Base-by-base conservation (phyloP, 352 stramenopile genomes). In the Pythium phragmitis region DNA sequence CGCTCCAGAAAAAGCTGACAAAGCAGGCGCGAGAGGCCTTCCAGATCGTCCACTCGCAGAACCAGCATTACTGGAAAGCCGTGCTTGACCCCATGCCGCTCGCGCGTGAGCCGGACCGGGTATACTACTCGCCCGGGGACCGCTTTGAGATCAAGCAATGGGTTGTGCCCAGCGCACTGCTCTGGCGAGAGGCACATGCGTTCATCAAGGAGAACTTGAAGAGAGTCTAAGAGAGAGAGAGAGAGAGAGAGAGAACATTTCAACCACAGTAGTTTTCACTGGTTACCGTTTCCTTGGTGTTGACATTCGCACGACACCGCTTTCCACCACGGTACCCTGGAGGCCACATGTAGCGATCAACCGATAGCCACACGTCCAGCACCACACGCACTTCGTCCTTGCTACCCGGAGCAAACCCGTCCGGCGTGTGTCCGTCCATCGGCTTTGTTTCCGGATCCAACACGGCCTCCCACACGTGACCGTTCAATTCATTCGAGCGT, bases 141-240 rank as follows among this genome's bases (percentile, higher is more conserved):
- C 53, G 37, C 43, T 63, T 63, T 28, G 30, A 68, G n/a, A 58
- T 63, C 42, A 55, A 63, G 36, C 21, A 48, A 23, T 68, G 54
- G 61, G n/a, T 68, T 43, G 26, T 63, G 23, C 52, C 60, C 1
- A 56, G 61, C 33, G 53, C 47, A 2, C 16, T 51, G 28, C 46
- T 68, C 11, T 68, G 61, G 61, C 11, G 30, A 11, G 49, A 52
- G 14, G 16, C 30, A 17, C 12, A 4, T 37, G 59, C 42, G 0
- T 63, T 57, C 16, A 56, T 63, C 46, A 43, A 63, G 57, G 11
- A 55, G 7, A 56, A 56, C 34, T 19, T 49, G 26, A 60, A 48
- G 53, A 60, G 46, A 17, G 14, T 33, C 4, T 46, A 7, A 57
- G 51, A 26, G 39, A 1, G 42, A 28, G 42, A 26, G 19, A 23